Evolutionary conservation across 2,329 filamentous ascomycete species (phyloP).

Genomic region (Arthrobotrys entomopaga): DNA sequence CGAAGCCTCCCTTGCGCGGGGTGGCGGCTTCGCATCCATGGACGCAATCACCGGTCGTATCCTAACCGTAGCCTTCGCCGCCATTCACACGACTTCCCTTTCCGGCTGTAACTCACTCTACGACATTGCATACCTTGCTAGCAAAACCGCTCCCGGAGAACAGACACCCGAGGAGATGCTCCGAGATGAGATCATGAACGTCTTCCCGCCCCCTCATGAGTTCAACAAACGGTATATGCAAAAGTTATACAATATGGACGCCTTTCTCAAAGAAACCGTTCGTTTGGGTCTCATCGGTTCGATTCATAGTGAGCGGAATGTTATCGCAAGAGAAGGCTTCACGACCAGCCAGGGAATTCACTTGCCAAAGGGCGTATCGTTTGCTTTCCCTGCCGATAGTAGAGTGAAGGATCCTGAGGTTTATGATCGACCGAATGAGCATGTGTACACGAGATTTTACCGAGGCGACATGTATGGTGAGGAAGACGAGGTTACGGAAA

Average conservation of each 20-base stretch:
- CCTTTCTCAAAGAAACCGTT: slow-evolving; percentile 48
- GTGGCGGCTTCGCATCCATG: slow-evolving; percentile 36
- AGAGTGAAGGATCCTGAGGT: slow-evolving; percentile 35
- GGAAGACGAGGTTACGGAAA: slow-evolving; percentile 24
- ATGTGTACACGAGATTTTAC: slow-evolving; percentile 41
- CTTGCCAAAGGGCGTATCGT: slow-evolving; percentile 29
- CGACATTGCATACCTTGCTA: slow-evolving; percentile 40
- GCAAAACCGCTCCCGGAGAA: slow-evolving; percentile 20
- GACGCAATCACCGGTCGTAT: slow-evolving; percentile 39
- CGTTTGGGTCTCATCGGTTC: slow-evolving; percentile 34
- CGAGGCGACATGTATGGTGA: slow-evolving; percentile 34
- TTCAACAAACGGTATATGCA: slow-evolving; percentile 54
- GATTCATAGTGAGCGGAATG: slow-evolving; percentile 36
- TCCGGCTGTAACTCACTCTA: slow-evolving; percentile 47
- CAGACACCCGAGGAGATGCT: slow-evolving; percentile 37
- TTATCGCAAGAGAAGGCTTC: slow-evolving; percentile 31
- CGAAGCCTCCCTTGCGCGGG: slow-evolving; percentile 46
- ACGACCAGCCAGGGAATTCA: slow-evolving; percentile 27
- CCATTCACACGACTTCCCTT: slow-evolving; percentile 53
- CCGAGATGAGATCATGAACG: slow-evolving; percentile 42
- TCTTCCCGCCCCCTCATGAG: slow-evolving; percentile 51
- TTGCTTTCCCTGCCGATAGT: slow-evolving; percentile 22
- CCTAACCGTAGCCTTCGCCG: slow-evolving; percentile 51
- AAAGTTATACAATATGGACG: slow-evolving; percentile 46
- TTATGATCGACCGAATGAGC: slow-evolving; percentile 38